phyloP scores from a whole-genome alignment of 2,329 filamentous ascomycete species.

The Phyllachora maydis region DNA sequence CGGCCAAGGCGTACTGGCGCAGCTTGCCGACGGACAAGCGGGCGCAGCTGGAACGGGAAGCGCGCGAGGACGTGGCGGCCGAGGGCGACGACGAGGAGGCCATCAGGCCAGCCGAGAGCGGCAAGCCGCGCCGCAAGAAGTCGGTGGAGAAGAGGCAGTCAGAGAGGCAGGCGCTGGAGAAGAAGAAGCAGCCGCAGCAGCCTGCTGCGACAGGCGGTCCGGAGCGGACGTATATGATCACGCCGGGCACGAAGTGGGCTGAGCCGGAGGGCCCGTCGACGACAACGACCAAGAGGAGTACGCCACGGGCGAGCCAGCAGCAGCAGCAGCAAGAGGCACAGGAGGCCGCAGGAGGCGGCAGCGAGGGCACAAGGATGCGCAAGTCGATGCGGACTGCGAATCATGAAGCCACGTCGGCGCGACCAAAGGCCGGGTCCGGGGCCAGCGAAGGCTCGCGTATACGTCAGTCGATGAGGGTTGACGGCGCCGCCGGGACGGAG shows the following conservation, averaged over 20 bases:
- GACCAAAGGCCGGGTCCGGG: not conserved
- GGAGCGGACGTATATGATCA: conserved; percentile 10
- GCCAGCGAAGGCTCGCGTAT: too few species aligned
- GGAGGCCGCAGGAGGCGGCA: not conserved
- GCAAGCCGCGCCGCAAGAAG: conserved; percentile 18
- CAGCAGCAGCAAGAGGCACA: not conserved
- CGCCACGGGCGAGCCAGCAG: conserved; percentile 5
- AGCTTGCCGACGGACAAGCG: conserved; percentile 41
- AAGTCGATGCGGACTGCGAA: conserved; percentile 7
- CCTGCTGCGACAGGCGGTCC: conserved; percentile 13
- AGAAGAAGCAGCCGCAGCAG: conserved; percentile 37
- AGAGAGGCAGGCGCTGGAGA: conserved; percentile 34
- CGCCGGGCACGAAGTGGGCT: conserved; percentile 9
- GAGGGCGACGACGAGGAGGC: conserved; percentile 21
- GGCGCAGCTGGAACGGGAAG: conserved; percentile 37
- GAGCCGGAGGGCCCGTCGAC: conserved; percentile 5
- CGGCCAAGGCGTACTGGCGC: conserved; percentile 50
- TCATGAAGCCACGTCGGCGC: conserved; percentile 1
- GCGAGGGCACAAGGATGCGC: conserved; percentile 12
- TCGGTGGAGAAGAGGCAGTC: conserved; percentile 18
- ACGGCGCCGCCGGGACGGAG: too few species aligned
- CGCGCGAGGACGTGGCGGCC: conserved; percentile 27
- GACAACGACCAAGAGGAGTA: conserved; percentile 6
- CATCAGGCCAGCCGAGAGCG: conserved; percentile 7
- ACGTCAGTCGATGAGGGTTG: too few species aligned